Evolutionary conservation across 768 basidiomycete species (phyloP), one percentile per base, ranked within the genome.

Genomic region (Daedaleopsis nitida): DNA sequence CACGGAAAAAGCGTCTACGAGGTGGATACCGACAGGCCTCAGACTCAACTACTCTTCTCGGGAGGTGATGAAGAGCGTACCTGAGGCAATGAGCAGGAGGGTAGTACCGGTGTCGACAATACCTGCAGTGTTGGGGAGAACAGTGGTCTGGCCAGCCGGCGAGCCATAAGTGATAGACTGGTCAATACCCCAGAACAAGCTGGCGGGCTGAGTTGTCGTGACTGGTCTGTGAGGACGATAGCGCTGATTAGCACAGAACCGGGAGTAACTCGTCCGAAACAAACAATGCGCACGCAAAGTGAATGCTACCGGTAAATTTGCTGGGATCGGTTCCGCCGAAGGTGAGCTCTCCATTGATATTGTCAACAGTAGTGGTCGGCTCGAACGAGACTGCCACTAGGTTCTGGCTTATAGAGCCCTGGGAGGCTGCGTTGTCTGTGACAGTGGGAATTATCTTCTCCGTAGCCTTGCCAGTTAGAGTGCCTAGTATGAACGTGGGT

Each of bases 111-210:
- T 72, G 55, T 72, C 70, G 37, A 70, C 65, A 43, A 72, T 70
- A n/a, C 70, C 70, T 13, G 69, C 63, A 13, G 62, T 65, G 23
- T 16, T 42, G 24, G 60, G 34, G n/a, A 67, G 50, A 39, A 71
- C 67, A 35, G 38, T 52, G n/a, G n/a, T n/a, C n/a, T n/a, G n/a
- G n/a, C n/a, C n/a, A 11, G 27, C 44, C 3, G n/a, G 38, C 8
- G 37, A 21, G 14, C 73, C 73, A 49, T 71, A 74, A 7, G 39
- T 45, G 57, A 77, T 71, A 19, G 66, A 66, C 61, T 75, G 65
- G 57, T 77, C 57, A 48, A 77, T 73, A 21, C 77, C 77, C 71
- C 72, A 77, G 66, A 64, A 77, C 13, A 35, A 19, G 49, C 54
- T 69, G 10, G 77, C 67, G 5, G 76, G 77, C 27, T 43, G 66